Conservation (phyloP, 2,329 filamentous ascomycete genomes). For the Xylariales sp. region DNA sequence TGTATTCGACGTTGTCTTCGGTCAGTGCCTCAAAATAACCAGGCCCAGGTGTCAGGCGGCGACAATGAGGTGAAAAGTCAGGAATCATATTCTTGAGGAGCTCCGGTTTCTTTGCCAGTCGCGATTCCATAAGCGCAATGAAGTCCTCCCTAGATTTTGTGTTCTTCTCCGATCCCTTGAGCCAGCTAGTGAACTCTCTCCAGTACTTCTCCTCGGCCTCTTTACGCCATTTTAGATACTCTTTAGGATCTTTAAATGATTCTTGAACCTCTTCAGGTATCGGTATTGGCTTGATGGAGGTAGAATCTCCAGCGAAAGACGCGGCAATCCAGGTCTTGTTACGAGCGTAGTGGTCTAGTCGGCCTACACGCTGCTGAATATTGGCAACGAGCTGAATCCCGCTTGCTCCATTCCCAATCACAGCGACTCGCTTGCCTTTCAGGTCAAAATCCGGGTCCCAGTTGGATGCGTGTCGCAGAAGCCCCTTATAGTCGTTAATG, state of each 20-base stretch:
- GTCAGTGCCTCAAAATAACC: conserved; percentile 64
- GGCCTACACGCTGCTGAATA: conserved; percentile 41
- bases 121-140: conserved; percentile 46
- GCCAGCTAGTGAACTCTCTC: conserved; percentile 48
- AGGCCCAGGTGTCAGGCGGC: conserved; percentile 60
- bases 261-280: conserved; percentile 49
- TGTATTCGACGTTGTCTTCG: conserved; percentile 58
- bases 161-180: conserved; percentile 49
- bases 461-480: conserved; percentile 56
- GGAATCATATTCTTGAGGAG: conserved; percentile 54
- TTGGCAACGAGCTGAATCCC: conserved; percentile 55
- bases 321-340: conserved; percentile 65
- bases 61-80: conserved; percentile 60
- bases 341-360: conserved; percentile 61
- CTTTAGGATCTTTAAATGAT: conserved; percentile 53
- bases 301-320: conserved; percentile 52
- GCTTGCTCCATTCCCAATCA: conserved; percentile 61
- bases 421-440: conserved; percentile 45
- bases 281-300: conserved; percentile 51
- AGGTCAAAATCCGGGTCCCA: conserved; percentile 52
- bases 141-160: conserved; percentile 41
- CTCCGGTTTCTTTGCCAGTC: conserved; percentile 50
- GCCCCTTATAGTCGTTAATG: conserved; percentile 48
- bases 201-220: conserved; percentile 58
- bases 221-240: conserved; percentile 57